A percentile compares a stretch with the other conserved stretches of the same genome.
phyloP scores from a whole-genome alignment of 768 basidiomycete species.

The Macrolepiota albuminosa region DNA sequence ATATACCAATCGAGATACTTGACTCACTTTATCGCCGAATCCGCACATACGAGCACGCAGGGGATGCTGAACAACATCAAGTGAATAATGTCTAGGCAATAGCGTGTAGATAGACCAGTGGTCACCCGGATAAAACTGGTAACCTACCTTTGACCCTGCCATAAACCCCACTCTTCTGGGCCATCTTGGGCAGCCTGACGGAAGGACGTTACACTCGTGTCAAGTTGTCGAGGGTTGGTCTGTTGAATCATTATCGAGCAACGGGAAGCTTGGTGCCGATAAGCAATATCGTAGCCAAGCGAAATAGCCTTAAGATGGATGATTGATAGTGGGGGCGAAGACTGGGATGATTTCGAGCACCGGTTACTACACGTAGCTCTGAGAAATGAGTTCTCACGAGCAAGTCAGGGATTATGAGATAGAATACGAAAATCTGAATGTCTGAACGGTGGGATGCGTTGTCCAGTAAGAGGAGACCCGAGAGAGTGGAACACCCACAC shows the following conservation, averaged over 20 bases:
- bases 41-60: slow-evolving; percentile 93
- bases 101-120: slow-evolving; percentile 11
- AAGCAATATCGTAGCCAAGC: slow-evolving; percentile 7
- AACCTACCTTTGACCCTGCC: slow-evolving; percentile 59
- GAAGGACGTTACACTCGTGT: slow-evolving; percentile 22
- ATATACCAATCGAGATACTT: slow-evolving; percentile 13
- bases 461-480: slow-evolving; percentile 30
- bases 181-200: slow-evolving; percentile 31
- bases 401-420: slow-evolving; percentile 3
- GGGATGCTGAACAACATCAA: slow-evolving; percentile 86
- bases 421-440: slow-evolving; percentile 6
- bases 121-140: not conserved
- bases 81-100: slow-evolving; percentile 62
- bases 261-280: not conserved
- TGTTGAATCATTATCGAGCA: slow-evolving; percentile 58
- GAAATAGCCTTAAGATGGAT: slow-evolving; percentile 10
- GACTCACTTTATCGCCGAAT: slow-evolving; percentile 85
- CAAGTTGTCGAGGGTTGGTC: slow-evolving; percentile 42
- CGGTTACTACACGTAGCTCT: slow-evolving; percentile 9
- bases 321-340: slow-evolving; percentile 9
- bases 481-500: slow-evolving; percentile 36
- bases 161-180: slow-evolving; percentile 67
- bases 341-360: slow-evolving; percentile 9
- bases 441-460: slow-evolving; percentile 14
- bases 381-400: slow-evolving; percentile 20